Evolutionary conservation across 768 basidiomycete genomes (phyloP).

Genomic region (Leccinum longicurvipes): DNA sequence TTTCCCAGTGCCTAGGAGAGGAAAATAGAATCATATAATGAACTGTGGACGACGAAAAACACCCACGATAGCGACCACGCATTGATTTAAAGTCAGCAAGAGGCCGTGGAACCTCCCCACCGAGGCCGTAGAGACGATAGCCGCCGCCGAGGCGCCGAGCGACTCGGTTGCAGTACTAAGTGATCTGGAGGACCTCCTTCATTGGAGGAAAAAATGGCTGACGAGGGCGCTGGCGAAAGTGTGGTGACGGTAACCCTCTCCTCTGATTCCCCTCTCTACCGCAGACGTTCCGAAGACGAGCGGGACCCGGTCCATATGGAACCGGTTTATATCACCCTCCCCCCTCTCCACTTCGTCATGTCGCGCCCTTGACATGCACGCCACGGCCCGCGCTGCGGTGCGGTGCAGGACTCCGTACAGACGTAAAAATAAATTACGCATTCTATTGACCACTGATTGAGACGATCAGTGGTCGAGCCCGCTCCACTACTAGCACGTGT

Average conservation of each 20-base stretch:
- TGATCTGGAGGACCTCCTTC: background rate
- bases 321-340: background rate
- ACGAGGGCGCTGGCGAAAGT: background rate
- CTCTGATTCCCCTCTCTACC: background rate
- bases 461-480: background rate
- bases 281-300: background rate
- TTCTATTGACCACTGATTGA: background rate
- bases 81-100: background rate
- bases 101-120: background rate
- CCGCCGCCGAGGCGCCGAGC: background rate
- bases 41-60: background rate
- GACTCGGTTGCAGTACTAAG: background rate
- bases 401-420: background rate
- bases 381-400: background rate
- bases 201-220: background rate
- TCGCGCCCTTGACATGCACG: background rate
- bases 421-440: background rate
- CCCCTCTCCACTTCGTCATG: background rate
- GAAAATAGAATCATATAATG: background rate
- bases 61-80: constrained; percentile 2
- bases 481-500: background rate
- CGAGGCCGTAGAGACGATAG: background rate
- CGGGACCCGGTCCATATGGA: constrained; percentile 1
- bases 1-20: background rate
- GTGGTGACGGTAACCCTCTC: background rate